Conservation (phyloP, 371 early-diverging fungal genomes). For the Mucor piriformis region DNA sequence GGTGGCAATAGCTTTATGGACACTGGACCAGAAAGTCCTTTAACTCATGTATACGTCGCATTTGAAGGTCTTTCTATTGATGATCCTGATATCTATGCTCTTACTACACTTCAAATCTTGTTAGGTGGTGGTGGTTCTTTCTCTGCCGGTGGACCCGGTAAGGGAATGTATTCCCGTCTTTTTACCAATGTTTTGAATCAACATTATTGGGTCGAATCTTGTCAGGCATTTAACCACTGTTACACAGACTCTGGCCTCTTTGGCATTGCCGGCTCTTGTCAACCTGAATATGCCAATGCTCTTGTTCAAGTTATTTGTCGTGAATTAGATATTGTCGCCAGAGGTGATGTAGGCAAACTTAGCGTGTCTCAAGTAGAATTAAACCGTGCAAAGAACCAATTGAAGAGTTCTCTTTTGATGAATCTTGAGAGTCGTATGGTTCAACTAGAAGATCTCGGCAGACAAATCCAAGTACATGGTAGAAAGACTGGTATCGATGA, state of each 20-base stretch:
- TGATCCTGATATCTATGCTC: conserved; percentile 88
- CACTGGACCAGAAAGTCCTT: conserved; percentile 63
- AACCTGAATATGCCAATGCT: conserved; percentile 66
- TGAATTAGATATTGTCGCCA: conserved; percentile 78
- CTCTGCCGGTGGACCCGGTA: conserved; percentile 98
- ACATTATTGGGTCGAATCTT: conserved; percentile 92
- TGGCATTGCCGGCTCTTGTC: conserved; percentile 90
- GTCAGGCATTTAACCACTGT: conserved; percentile 88
- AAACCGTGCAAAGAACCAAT: conserved; percentile 92
- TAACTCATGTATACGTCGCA: conserved; percentile 89
- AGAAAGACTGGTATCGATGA: conserved; percentile 75
- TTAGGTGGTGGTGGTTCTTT: conserved; percentile 97
- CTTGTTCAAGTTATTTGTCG: conserved; percentile 83
- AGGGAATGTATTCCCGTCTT: conserved; percentile 97
- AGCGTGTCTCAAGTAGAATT: conserved; percentile 67
- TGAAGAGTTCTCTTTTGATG: conserved; percentile 91
- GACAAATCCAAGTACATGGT: conserved; percentile 86
- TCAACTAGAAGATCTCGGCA: conserved; percentile 92
- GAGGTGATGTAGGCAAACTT: conserved; percentile 35
- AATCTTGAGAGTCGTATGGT: conserved; percentile 90
- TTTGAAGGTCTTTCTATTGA: conserved; percentile 83
- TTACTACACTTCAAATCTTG: conserved; percentile 88
- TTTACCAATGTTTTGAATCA: conserved; percentile 95
- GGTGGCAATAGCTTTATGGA: conserved; percentile 80
- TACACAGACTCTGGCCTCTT: conserved; percentile 92